Evolutionary conservation across 2,329 filamentous ascomycete species (phyloP).

Genomic region (Grosmannia serpens): DNA sequence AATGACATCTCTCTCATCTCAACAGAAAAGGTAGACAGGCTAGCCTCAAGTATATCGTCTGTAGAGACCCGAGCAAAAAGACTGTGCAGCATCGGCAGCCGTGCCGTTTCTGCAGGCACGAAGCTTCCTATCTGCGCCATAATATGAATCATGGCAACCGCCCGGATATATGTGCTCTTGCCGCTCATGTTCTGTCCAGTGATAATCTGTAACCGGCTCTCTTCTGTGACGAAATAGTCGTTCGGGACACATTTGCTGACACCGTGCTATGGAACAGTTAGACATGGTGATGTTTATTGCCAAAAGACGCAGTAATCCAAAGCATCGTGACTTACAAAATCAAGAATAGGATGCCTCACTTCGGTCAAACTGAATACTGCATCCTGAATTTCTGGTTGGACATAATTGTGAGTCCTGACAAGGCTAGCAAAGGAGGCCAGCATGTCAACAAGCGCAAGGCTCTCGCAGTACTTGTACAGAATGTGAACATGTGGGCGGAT

Average conservation of each 20-base stretch:
- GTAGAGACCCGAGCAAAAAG: slow-evolving; percentile 82
- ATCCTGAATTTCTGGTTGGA: slow-evolving; percentile 55
- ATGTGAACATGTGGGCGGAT: slow-evolving; percentile 59
- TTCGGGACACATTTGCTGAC: slow-evolving; percentile 66
- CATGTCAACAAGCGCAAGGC: slow-evolving; percentile 81
- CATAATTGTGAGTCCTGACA: slow-evolving; percentile 44
- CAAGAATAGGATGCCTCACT: slow-evolving; percentile 68
- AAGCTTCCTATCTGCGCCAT: slow-evolving; percentile 94
- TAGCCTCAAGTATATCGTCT: slow-evolving; percentile 79
- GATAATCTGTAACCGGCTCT: slow-evolving; percentile 80
- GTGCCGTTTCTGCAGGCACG: slow-evolving; percentile 75
- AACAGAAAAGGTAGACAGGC: slow-evolving; percentile 83
- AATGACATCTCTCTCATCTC: slow-evolving; percentile 97
- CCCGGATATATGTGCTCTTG: slow-evolving; percentile 89
- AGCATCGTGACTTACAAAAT: slow-evolving; percentile 37
- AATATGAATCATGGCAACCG: slow-evolving; percentile 70
- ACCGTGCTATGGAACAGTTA: slow-evolving; percentile 5
- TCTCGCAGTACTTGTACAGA: slow-evolving; percentile 77
- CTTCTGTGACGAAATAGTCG: slow-evolving; percentile 72
- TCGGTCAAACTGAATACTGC: slow-evolving; percentile 56
- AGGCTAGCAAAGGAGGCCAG: slow-evolving; percentile 65
- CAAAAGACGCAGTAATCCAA: not conserved
- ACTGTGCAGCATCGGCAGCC: slow-evolving; percentile 67
- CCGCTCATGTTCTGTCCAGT: slow-evolving; percentile 98
- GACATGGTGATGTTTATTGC: not conserved